Percentiles rank a stretch among this genome's conserved stretches.
Evolutionary conservation across 345 rosid species (phyloP).

Genomic region (Clarkia xantiana): DNA sequence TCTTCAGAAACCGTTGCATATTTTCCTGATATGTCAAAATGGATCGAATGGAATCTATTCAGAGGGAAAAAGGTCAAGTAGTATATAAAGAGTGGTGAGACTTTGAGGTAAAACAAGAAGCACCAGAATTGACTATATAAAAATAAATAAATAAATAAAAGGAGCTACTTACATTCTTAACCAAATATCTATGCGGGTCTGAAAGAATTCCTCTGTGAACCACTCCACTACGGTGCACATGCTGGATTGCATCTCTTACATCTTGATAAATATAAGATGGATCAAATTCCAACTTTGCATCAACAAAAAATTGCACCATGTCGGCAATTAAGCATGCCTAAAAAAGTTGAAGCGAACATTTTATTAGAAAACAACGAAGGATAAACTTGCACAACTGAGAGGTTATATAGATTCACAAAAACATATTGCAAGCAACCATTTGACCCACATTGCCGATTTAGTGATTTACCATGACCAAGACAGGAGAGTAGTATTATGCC

Average conservation of each 20-base stretch:
- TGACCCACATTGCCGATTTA: background rate
- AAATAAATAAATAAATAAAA: background rate
- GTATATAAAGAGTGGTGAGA: background rate
- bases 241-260: slow-evolving; percentile 83
- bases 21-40: slow-evolving; percentile 34
- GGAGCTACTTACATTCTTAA: slow-evolving; percentile 49
- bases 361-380: background rate
- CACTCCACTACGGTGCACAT: slow-evolving; percentile 89
- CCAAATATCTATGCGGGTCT: slow-evolving; percentile 63
- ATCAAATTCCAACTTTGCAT: slow-evolving; percentile 90
- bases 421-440: background rate
- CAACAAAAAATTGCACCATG: slow-evolving; percentile 78
- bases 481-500: no score
- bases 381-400: background rate
- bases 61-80: background rate
- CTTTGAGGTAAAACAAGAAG: slow-evolving; percentile 1
- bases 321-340: slow-evolving; percentile 95
- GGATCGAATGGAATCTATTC: slow-evolving; percentile 5
- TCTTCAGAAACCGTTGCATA: slow-evolving; percentile 47
- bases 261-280: slow-evolving; percentile 87
- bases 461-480: no score
- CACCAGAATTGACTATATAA: background rate
- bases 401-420: background rate
- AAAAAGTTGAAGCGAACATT: slow-evolving; percentile 10
- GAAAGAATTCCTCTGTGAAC: slow-evolving; percentile 83